Evolutionary conservation across 208 protist species (phyloP).

Genomic region (Crithidia brevicula): DNA sequence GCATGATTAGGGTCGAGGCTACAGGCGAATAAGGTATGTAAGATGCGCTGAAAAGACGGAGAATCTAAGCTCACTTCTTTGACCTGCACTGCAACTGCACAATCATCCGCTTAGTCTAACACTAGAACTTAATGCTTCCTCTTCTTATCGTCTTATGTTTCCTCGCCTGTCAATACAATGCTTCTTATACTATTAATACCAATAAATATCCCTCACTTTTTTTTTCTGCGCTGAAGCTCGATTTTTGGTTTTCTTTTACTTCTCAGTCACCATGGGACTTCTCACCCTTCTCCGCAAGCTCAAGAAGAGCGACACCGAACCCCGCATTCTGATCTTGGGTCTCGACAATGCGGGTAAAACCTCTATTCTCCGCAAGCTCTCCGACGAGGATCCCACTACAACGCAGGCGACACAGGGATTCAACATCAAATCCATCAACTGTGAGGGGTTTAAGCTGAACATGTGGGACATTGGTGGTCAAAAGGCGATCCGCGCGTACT

Average conservation of each 20-base stretch:
- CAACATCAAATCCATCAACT: conserved; percentile 98
- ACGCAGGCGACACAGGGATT: conserved; percentile 98
- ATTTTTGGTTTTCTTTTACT: background rate
- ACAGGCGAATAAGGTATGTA: too few species aligned
- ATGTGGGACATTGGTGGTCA: conserved; percentile 99
- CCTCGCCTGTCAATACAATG: too few species aligned
- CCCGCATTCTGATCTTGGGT: conserved; percentile 96
- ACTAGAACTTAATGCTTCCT: too few species aligned
- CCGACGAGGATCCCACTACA: conserved; percentile 95
- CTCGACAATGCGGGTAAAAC: conserved; percentile 99
- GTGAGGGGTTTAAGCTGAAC: conserved; percentile 97
- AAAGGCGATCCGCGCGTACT: conserved; percentile 97
- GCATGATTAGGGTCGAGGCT: too few species aligned
- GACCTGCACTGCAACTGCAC: too few species aligned
- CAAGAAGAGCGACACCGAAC: conserved; percentile 94
- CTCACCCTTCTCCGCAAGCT: conserved; percentile 93
- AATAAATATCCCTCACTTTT: too few species aligned
- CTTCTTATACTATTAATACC: too few species aligned
- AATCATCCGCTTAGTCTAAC: too few species aligned
- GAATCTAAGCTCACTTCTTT: too few species aligned
- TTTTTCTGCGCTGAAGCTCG: too few species aligned
- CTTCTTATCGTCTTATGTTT: conserved; percentile 1
- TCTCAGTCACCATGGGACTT: conserved; percentile 92
- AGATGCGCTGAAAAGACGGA: too few species aligned
- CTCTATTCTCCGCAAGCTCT: conserved; percentile 96